phyloP scores from a whole-genome alignment of 345 rosid species.

The Murraya paniculata region DNA sequence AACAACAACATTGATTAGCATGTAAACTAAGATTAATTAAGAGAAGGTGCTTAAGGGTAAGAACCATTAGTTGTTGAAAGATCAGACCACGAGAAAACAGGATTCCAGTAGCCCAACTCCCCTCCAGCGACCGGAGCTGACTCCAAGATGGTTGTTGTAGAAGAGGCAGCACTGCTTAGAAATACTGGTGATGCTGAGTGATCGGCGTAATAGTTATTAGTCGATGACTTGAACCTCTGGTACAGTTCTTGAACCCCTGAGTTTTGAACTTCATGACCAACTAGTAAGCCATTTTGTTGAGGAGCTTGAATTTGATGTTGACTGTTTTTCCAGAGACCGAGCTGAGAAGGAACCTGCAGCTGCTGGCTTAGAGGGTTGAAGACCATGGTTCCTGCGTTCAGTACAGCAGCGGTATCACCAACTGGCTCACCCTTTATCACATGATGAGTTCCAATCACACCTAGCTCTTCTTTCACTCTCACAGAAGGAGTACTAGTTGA shows the following conservation, averaged over 20 bases:
- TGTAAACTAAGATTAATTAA: not conserved
- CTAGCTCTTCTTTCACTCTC: slow-evolving; percentile 42
- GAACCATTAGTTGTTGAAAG: slow-evolving; percentile 68
- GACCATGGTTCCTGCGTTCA: slow-evolving; percentile 35
- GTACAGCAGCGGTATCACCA: slow-evolving; percentile 12
- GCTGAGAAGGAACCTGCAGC: slow-evolving; percentile 32
- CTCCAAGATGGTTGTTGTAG: slow-evolving; percentile 39
- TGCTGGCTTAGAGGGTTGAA: slow-evolving; percentile 29
- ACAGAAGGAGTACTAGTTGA: slow-evolving; percentile 14
- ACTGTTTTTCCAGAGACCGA: slow-evolving; percentile 41
- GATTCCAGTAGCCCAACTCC: slow-evolving; percentile 57
- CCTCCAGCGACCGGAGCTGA: slow-evolving; percentile 45
- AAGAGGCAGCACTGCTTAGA: slow-evolving; percentile 33
- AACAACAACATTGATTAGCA: slow-evolving; percentile 27
- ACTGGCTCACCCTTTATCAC: slow-evolving; percentile 35
- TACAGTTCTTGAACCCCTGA: slow-evolving; percentile 58
- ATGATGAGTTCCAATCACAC: slow-evolving; percentile 39
- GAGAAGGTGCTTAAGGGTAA: slow-evolving; percentile 35
- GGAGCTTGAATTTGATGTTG: slow-evolving; percentile 34
- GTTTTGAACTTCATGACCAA: slow-evolving; percentile 38
- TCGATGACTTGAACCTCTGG: slow-evolving; percentile 53
- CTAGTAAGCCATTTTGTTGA: slow-evolving; percentile 34
- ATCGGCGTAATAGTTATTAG: slow-evolving; percentile 22
- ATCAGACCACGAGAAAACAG: slow-evolving; percentile 58
- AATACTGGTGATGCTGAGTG: slow-evolving; percentile 23